Base-by-base conservation (phyloP, 805 yeast genomes). In the Jamesozyma hellenica region DNA sequence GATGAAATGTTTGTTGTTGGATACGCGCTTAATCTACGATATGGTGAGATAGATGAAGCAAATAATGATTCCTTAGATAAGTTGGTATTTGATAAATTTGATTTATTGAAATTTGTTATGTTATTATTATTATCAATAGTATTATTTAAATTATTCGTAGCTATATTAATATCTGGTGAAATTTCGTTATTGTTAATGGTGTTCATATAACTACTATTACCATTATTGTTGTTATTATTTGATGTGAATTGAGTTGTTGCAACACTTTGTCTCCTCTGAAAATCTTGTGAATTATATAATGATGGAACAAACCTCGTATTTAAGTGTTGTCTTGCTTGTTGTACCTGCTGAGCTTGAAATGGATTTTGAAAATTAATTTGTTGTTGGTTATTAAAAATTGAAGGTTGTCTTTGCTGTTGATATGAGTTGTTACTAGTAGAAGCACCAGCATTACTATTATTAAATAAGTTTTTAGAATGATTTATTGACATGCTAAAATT, bases 221-320 rank as follows among this genome's bases (percentile, higher is more conserved):
- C 17, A 8, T 17, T 16, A 28, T 21, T 29, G 7, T 27, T 17
- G 17, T 35, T 27, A 25, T 21, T 29, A 9, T 32, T 27, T 16
- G 41, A 14, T 16, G 23, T 25, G 18, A 30, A 36, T 10, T 32
- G 39, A 13, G 56, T 55, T 2, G 65, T 47, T 1, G 67, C 65
- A 6, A 63, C 53, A 27, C 66, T 61, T 39, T 64, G 68, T 39
- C 67, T 56, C 45, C 68, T 50, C 30, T 58, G 62, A 17, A 56
- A 47, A 14, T 62, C 65, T 27, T 52, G 51, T 17, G 42, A 37
- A 30, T 42, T 48, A 31, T 43, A 44, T 26, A 45, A 32, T 4
- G 51, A 43, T 16, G 55, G 57, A 3, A 46, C 45, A 32, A 51
- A 46, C 28, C 53, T 44, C n/a, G 44, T 38, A 26, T 42, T 42